phyloP scores from a whole-genome alignment of 1,284 basidiomycete species.

The Moesziomyces antarcticus region DNA sequence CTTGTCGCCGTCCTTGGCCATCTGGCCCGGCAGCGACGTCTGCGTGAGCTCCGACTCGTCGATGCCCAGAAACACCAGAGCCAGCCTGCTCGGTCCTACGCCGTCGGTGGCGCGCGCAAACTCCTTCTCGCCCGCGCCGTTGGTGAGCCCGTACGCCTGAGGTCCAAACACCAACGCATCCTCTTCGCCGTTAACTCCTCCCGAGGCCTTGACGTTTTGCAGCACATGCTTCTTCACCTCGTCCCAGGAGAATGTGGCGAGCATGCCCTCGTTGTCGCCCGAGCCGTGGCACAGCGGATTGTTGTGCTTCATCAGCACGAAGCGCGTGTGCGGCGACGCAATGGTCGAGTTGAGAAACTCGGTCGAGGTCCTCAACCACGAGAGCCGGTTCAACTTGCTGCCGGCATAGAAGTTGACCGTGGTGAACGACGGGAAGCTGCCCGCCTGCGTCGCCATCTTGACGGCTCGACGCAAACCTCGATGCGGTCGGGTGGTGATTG shows the following conservation, averaged over 20 bases:
- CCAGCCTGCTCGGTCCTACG: conserved; percentile 46
- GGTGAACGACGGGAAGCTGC: conserved; percentile 30
- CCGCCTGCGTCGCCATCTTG: conserved; percentile 20
- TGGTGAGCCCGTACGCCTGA: conserved; percentile 42
- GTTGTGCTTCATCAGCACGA: conserved; percentile 64
- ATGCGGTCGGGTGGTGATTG: no score
- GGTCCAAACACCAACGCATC: conserved; percentile 54
- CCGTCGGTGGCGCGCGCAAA: conserved; percentile 50
- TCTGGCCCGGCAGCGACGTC: conserved; percentile 41
- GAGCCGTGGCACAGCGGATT: conserved; percentile 63
- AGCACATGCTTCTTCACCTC: conserved; percentile 57
- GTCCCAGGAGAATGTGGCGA: conserved; percentile 63
- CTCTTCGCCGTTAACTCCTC: conserved; percentile 13
- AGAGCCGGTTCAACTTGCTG: conserved; percentile 60
- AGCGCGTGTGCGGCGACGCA: conserved; percentile 56
- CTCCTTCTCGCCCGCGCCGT: conserved; percentile 19
- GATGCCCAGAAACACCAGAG: conserved; percentile 62
- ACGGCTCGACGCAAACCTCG: no score
- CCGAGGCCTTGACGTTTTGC: conserved; percentile 36
- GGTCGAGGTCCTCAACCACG: conserved; percentile 63
- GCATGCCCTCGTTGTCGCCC: conserved; percentile 31
- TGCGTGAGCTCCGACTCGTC: conserved; percentile 34
- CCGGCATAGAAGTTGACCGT: conserved; percentile 65
- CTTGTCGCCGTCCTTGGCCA: conserved; percentile 20
- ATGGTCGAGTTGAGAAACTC: conserved; percentile 67